Conservation (phyloP, 192 early-diverging fungal species). For the Pecoramyces ruminantium region DNA sequence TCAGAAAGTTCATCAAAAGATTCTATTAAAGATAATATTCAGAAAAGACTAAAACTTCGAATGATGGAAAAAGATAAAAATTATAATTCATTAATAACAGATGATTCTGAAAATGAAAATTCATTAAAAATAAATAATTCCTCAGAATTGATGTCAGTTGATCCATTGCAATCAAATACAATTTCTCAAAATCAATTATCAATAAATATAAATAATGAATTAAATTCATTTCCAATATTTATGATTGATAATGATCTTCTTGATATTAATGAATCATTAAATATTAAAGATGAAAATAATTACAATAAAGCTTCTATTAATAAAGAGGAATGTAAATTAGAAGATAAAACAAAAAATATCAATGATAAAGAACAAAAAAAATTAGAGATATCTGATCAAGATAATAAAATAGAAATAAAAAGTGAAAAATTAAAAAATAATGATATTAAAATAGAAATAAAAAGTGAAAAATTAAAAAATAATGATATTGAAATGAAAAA, state of each 20-base stretch:
- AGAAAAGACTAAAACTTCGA: not conserved
- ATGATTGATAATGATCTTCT: not conserved
- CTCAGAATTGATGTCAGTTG: not conserved
- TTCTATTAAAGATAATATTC: not conserved
- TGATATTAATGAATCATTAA: not conserved
- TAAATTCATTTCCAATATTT: not conserved
- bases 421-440: too few relatives aligned
- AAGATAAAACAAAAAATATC: too few relatives aligned
- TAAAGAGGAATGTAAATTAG: too few relatives aligned
- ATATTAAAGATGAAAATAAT: not conserved
- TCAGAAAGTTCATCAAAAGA: not conserved
- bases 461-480: not conserved
- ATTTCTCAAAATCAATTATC: not conserved
- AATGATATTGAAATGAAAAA: not conserved
- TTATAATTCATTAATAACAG: not conserved
- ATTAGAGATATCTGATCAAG: too few relatives aligned
- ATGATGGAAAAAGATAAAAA: not conserved
- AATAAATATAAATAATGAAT: not conserved
- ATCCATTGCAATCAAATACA: not conserved
- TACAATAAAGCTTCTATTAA: too few relatives aligned
- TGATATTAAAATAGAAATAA: too few relatives aligned
- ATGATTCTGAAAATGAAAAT: not conserved
- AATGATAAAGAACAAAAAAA: too few relatives aligned
- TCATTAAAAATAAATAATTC: not conserved
- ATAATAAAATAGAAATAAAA: too few relatives aligned